Percentiles rank a stretch among this genome's conserved stretches.
These are phyloP conservation scores for Russula sp. DNA, from an alignment of 768 basidiomycete species.

Conservation along the genomic window DNA sequence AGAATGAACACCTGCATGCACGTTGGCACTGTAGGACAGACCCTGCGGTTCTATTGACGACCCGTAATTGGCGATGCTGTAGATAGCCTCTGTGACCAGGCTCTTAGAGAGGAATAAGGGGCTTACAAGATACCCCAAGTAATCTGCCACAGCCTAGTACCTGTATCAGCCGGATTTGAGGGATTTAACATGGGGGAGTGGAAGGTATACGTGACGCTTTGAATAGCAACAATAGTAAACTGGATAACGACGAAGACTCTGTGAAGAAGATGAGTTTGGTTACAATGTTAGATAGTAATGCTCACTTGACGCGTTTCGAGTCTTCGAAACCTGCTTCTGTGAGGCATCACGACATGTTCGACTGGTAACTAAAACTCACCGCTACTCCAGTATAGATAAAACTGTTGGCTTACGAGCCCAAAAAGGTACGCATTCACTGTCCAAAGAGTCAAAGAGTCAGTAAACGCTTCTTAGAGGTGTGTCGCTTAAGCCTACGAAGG, in stretches of 20 bases:
- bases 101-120: background rate
- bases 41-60: background rate
- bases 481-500: background rate
- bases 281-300: background rate
- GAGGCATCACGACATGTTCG: background rate
- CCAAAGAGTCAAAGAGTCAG: background rate
- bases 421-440: background rate
- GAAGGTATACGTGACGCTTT: background rate
- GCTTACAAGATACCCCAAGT: background rate
- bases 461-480: background rate
- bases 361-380: background rate
- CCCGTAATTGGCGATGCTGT: background rate
- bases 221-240: background rate
- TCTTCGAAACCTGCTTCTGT: background rate
- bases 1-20: background rate
- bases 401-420: background rate
- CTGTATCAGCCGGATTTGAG: background rate
- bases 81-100: background rate
- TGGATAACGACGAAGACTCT: background rate
- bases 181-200: background rate
- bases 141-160: background rate
- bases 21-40: background rate
- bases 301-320: background rate
- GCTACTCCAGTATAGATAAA: background rate
- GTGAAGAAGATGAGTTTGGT: background rate